A percentile compares a stretch with the other conserved stretches of the same genome.
These are phyloP conservation scores for Paraphaeosphaeria sporulosa DNA, from an alignment of 2,329 filamentous ascomycete species.

Conservation along the genomic window DNA sequence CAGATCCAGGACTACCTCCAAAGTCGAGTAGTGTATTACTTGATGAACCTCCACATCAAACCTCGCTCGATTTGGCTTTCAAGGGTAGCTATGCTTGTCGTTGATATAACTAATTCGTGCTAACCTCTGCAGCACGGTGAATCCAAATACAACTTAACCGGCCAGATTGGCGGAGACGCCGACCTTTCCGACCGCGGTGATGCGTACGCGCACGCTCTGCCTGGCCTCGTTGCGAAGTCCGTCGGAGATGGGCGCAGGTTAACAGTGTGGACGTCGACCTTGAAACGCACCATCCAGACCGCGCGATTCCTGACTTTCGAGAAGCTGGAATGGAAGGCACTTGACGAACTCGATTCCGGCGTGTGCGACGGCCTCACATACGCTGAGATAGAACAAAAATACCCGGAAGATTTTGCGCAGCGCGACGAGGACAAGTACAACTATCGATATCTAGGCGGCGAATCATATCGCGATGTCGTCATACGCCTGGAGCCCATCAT, in stretches of 20 bases:
- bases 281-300: constrained; percentile 89
- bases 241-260: constrained; percentile 76
- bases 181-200: constrained; percentile 85
- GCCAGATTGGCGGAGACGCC: constrained; percentile 92
- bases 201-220: constrained; percentile 84
- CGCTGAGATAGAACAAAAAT: constrained; percentile 88
- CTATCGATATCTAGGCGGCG: constrained; percentile 95
- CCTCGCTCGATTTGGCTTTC: constrained; percentile 97
- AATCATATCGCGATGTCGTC: constrained; percentile 95
- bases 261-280: constrained; percentile 78
- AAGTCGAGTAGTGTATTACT: constrained; percentile 94
- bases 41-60: constrained; percentile 98
- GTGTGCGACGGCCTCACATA: constrained; percentile 97
- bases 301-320: constrained; percentile 89
- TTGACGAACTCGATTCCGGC: constrained; percentile 95
- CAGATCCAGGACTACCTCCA: constrained; percentile 96
- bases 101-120: background rate
- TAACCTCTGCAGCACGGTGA: constrained; percentile 77
- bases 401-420: constrained; percentile 92
- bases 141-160: constrained; percentile 88
- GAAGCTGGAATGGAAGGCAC: constrained; percentile 97
- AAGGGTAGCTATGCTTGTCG: constrained; percentile 65
- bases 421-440: constrained; percentile 99
- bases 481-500: constrained; percentile 98
- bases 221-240: constrained; percentile 82